phyloP scores from a whole-genome alignment of 2,329 filamentous ascomycete species.

The Colletotrichum lentis region DNA sequence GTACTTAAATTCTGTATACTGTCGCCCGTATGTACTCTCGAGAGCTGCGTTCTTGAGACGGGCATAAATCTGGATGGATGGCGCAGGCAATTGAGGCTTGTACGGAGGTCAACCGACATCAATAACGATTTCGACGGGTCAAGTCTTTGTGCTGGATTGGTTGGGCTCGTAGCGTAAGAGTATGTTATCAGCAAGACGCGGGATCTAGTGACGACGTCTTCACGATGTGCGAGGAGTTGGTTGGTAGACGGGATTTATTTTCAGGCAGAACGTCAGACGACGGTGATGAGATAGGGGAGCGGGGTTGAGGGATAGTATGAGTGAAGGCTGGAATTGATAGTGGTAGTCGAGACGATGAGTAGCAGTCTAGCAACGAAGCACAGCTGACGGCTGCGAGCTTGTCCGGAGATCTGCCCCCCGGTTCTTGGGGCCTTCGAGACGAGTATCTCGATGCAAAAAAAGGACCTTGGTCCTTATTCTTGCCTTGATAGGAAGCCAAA shows the following conservation, averaged over 20 bases:
- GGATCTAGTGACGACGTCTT: slow-evolving; percentile 25
- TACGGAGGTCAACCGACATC: slow-evolving; percentile 68
- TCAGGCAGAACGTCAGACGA: slow-evolving; percentile 25
- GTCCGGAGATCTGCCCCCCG: slow-evolving; percentile 40
- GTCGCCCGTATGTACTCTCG: slow-evolving; percentile 64
- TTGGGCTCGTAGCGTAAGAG: slow-evolving; percentile 19
- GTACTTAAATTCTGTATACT: slow-evolving; percentile 63
- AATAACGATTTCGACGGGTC: slow-evolving; percentile 53
- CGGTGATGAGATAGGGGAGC: not conserved
- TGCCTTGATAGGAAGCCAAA: slow-evolving; percentile 32
- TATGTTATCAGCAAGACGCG: slow-evolving; percentile 28
- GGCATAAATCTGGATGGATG: slow-evolving; percentile 66
- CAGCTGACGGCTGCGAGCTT: slow-evolving; percentile 32
- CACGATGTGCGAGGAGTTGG: slow-evolving; percentile 29
- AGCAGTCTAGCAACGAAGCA: slow-evolving; percentile 39
- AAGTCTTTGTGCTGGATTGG: slow-evolving; percentile 36
- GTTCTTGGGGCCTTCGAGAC: slow-evolving; percentile 34
- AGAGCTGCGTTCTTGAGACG: slow-evolving; percentile 64
- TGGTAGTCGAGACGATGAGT: slow-evolving; percentile 31
- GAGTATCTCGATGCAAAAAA: slow-evolving; percentile 32
- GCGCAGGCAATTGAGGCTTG: slow-evolving; percentile 64
- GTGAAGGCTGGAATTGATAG: slow-evolving; percentile 19
- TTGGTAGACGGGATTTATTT: not conserved
- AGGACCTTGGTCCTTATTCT: slow-evolving; percentile 30
- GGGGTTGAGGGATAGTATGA: not conserved